phyloP scores from a whole-genome alignment of 1,139 yeast species.

The Candida tropicalis region DNA sequence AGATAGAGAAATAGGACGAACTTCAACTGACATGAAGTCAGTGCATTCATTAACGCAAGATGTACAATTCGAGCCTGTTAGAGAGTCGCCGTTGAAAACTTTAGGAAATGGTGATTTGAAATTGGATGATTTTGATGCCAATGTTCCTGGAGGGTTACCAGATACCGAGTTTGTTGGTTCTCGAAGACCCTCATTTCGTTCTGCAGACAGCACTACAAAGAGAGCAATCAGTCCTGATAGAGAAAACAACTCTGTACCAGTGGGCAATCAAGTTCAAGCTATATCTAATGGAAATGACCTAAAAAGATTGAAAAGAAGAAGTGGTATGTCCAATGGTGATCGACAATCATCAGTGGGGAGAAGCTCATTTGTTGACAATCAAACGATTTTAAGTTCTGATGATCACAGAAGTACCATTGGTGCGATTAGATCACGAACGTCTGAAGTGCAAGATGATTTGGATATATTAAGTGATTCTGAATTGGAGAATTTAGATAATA shows the following conservation, averaged over 20 bases:
- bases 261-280: conserved; percentile 13
- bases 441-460: conserved; percentile 9
- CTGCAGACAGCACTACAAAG: conserved; percentile 21
- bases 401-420: conserved; percentile 3
- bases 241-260: conserved; percentile 21
- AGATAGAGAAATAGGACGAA: not conserved
- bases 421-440: conserved; percentile 9
- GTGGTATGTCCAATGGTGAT: conserved; percentile 15
- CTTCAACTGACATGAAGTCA: conserved; percentile 9
- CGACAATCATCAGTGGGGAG: conserved; percentile 11
- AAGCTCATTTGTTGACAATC: conserved; percentile 9
- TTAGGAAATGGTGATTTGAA: conserved; percentile 75
- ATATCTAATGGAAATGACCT: conserved; percentile 13
- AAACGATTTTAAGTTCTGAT: conserved; percentile 4
- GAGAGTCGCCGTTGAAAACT: conserved; percentile 59
- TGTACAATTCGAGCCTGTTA: conserved; percentile 60
- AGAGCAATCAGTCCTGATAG: conserved; percentile 24
- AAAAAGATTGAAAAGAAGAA: conserved; percentile 24
- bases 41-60: conserved; percentile 12
- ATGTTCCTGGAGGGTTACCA: conserved; percentile 24
- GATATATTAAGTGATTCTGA: conserved; percentile 14
- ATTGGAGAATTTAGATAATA: conserved; percentile 19
- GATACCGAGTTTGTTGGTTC: conserved; percentile 1
- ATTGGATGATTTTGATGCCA: conserved; percentile 52
- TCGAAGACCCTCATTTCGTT: conserved; percentile 11